Conservation (phyloP, 208 protist species). For the Leishmania tropica region DNA sequence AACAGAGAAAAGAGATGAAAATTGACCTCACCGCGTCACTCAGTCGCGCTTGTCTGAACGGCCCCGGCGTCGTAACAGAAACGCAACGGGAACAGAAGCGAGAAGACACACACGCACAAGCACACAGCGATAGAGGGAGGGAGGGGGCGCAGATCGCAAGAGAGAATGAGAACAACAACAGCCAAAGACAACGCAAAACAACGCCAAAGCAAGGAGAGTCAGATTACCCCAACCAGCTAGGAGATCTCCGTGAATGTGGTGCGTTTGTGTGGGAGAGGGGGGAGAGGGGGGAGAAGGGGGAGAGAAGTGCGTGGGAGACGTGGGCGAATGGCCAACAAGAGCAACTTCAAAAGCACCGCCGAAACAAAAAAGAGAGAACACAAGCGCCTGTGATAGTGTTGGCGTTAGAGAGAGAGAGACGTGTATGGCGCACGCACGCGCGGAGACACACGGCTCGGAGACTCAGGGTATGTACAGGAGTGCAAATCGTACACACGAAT, state of each 20-base stretch:
- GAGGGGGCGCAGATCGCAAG: not conserved
- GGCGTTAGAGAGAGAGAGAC: not conserved
- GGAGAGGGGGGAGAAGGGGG: not conserved
- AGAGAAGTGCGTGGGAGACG: not conserved
- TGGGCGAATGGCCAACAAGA: not conserved
- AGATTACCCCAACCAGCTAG: not conserved
- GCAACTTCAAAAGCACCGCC: not conserved
- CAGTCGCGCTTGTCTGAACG: not conserved
- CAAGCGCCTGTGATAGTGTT: not conserved
- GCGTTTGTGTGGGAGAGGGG: not conserved
- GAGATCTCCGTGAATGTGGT: not conserved
- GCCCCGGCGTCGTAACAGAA: not conserved
- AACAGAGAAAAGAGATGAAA: not conserved
- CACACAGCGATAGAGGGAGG: no score
- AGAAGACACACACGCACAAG: not conserved
- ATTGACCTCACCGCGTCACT: not conserved
- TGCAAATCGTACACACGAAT: not conserved
- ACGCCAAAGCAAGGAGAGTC: not conserved
- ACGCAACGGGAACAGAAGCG: not conserved
- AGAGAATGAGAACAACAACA: constrained; percentile 6
- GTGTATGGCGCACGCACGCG: not conserved
- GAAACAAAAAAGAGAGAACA: not conserved
- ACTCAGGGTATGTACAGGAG: not conserved
- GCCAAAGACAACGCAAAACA: constrained; percentile 5
- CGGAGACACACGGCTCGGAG: not conserved